A percentile compares a stretch with the other conserved stretches of the same genome.
These are phyloP conservation scores for Phanerodontia chrysosporium DNA, from an alignment of 768 basidiomycete genomes.

Conservation along the genomic window DNA sequence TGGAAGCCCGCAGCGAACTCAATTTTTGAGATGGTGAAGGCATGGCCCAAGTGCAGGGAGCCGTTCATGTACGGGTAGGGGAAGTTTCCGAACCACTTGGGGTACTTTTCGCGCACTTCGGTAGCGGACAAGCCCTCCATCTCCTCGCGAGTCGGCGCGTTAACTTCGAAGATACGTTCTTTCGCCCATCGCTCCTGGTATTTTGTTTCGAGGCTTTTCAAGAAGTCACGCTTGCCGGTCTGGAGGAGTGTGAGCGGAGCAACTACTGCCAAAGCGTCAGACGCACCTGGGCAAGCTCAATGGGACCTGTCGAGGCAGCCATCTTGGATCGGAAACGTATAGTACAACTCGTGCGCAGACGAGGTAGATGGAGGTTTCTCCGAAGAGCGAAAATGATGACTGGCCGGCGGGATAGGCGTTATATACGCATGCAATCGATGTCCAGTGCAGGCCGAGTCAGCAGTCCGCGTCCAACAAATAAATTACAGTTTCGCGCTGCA, in stretches of 20 bases:
- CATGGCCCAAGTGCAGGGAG: slow-evolving; percentile 93
- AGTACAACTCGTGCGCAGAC: slow-evolving; percentile 10
- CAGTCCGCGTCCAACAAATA: slow-evolving; percentile 1
- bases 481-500: not conserved
- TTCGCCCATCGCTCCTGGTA: slow-evolving; percentile 81
- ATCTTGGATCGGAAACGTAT: slow-evolving; percentile 3
- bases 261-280: not conserved
- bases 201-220: slow-evolving; percentile 77
- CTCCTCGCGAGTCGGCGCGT: slow-evolving; percentile 70
- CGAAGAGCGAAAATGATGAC: slow-evolving; percentile 5
- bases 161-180: slow-evolving; percentile 77
- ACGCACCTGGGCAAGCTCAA: slow-evolving; percentile 30
- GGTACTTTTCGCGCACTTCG: slow-evolving; percentile 70
- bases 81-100: slow-evolving; percentile 97
- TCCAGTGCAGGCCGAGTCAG: not conserved
- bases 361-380: slow-evolving; percentile 2
- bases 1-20: slow-evolving; percentile 96
- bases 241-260: slow-evolving; percentile 27
- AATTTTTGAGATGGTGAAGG: slow-evolving; percentile 96
- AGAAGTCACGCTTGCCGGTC: slow-evolving; percentile 91
- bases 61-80: slow-evolving; percentile 99
- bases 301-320: slow-evolving; percentile 20
- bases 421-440: slow-evolving; percentile 11
- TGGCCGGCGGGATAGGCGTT: not conserved
- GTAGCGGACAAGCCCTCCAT: slow-evolving; percentile 57